phyloP scores from a whole-genome alignment of 1,284 basidiomycete genomes.

The Microbotryomycetes sp. region DNA sequence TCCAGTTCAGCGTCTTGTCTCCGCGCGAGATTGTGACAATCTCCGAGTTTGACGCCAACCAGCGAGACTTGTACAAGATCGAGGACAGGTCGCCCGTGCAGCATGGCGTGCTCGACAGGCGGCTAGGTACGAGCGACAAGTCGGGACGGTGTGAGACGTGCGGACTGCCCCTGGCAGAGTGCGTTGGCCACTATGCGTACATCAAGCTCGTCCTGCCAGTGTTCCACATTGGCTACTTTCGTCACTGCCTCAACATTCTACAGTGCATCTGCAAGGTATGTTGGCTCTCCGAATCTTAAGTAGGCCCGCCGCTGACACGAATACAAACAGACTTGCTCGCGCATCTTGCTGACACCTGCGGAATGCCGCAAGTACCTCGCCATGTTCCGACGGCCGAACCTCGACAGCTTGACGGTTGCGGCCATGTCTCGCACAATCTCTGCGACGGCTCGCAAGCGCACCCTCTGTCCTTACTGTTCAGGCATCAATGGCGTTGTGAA shows the following conservation, averaged over 20 bases:
- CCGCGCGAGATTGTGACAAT: slow-evolving; percentile 89
- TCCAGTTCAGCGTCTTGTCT: slow-evolving; percentile 87
- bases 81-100: slow-evolving; percentile 67
- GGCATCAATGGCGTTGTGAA: slow-evolving; percentile 94
- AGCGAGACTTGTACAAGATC: slow-evolving; percentile 72
- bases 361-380: slow-evolving; percentile 78
- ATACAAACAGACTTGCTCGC: slow-evolving; percentile 69
- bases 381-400: slow-evolving; percentile 77
- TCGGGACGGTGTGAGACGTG: slow-evolving; percentile 89
- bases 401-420: slow-evolving; percentile 91
- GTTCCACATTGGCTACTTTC: slow-evolving; percentile 95
- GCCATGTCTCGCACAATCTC: slow-evolving; percentile 84
- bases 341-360: slow-evolving; percentile 82
- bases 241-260: slow-evolving; percentile 84
- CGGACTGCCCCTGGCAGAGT: slow-evolving; percentile 83
- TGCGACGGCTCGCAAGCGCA: slow-evolving; percentile 75
- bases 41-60: slow-evolving; percentile 88
- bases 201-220: slow-evolving; percentile 94
- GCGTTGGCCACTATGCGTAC: slow-evolving; percentile 72
- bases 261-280: slow-evolving; percentile 93
- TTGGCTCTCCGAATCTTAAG: not conserved
- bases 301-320: not conserved
- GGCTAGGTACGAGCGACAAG: slow-evolving; percentile 93
- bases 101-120: slow-evolving; percentile 80
- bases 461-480: slow-evolving; percentile 88